phyloP scores from a whole-genome alignment of 2,329 filamentous ascomycete species.

The Calonectria ilicicola region DNA sequence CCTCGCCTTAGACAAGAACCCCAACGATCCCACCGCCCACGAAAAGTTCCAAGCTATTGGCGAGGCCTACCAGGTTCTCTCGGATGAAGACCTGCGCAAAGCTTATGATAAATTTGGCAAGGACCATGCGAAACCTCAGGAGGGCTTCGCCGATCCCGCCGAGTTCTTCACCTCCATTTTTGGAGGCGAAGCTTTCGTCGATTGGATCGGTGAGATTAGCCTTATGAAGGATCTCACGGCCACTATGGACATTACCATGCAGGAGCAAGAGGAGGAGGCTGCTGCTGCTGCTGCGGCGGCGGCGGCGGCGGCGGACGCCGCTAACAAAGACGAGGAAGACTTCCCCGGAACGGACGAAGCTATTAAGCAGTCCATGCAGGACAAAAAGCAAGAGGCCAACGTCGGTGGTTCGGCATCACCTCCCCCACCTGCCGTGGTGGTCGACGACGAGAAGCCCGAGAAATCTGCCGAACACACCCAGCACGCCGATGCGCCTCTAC shows the following conservation, averaged over 20 bases:
- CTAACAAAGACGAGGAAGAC: conserved; percentile 61
- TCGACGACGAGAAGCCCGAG: conserved; percentile 53
- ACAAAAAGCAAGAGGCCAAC: conserved; percentile 45
- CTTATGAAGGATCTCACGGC: conserved; percentile 98
- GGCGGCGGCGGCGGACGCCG: conserved; percentile 55
- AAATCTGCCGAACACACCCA: conserved; percentile 36
- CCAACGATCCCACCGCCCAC: conserved; percentile 92
- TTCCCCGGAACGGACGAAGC: conserved; percentile 69
- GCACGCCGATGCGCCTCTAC: conserved; percentile 35
- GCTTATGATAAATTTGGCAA: conserved; percentile 98
- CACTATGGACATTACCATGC: conserved; percentile 97
- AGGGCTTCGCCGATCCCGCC: conserved; percentile 93
- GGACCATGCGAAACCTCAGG: conserved; percentile 89
- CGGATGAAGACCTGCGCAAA: conserved; percentile 85
- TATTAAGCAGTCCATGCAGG: conserved; percentile 66
- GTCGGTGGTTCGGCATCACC: conserved; percentile 43
- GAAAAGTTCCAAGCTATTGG: conserved; percentile 92
- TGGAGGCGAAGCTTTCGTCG: conserved; percentile 92
- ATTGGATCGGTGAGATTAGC: conserved; percentile 98
- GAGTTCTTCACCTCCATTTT: conserved; percentile 99
- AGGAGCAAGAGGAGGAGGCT: conserved; percentile 74
- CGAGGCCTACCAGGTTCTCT: conserved; percentile 83
- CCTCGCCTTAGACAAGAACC: conserved; percentile 85
- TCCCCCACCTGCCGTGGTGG: conserved; percentile 54
- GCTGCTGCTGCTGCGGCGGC: conserved; percentile 63